Evolutionary conservation across 495 filamentous ascomycete species (phyloP).

Genomic region (Annulohypoxylon bovei): DNA sequence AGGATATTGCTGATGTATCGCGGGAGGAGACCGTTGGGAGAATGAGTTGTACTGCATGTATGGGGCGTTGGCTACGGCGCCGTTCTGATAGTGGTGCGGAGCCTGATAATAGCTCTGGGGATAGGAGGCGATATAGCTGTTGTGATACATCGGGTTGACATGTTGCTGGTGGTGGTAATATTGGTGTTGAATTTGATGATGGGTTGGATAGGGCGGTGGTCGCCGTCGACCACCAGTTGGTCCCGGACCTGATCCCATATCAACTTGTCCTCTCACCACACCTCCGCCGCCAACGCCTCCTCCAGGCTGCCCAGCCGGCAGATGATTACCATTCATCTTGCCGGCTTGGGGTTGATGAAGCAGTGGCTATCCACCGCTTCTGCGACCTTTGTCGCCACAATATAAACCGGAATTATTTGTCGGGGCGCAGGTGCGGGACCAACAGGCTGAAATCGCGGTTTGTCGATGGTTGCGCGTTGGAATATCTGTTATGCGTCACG

Average conservation of each 20-base stretch:
- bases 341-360: slow-evolving; percentile 62
- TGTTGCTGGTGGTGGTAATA: slow-evolving; percentile 49
- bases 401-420: slow-evolving; percentile 11
- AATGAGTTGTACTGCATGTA: slow-evolving; percentile 56
- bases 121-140: slow-evolving; percentile 52
- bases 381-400: slow-evolving; percentile 34
- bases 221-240: slow-evolving; percentile 44
- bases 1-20: slow-evolving; percentile 55
- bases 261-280: slow-evolving; percentile 40
- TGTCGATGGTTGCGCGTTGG: slow-evolving; percentile 29
- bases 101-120: slow-evolving; percentile 51
- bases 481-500: slow-evolving; percentile 23
- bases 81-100: slow-evolving; percentile 56
- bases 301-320: slow-evolving; percentile 69
- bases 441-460: neutral
- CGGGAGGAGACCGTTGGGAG: slow-evolving; percentile 48
- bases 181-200: slow-evolving; percentile 46
- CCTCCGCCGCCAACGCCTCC: slow-evolving; percentile 42
- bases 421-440: neutral
- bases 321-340: slow-evolving; percentile 71
- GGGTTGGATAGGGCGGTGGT: slow-evolving; percentile 46
- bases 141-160: slow-evolving; percentile 46
- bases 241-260: slow-evolving; percentile 52
- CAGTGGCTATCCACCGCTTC: slow-evolving; percentile 60
- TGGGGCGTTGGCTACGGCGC: slow-evolving; percentile 44